Evolutionary conservation across 108 stramenopile genomes (phyloP).

Genomic region (Cyclostephanos invisitatus): DNA sequence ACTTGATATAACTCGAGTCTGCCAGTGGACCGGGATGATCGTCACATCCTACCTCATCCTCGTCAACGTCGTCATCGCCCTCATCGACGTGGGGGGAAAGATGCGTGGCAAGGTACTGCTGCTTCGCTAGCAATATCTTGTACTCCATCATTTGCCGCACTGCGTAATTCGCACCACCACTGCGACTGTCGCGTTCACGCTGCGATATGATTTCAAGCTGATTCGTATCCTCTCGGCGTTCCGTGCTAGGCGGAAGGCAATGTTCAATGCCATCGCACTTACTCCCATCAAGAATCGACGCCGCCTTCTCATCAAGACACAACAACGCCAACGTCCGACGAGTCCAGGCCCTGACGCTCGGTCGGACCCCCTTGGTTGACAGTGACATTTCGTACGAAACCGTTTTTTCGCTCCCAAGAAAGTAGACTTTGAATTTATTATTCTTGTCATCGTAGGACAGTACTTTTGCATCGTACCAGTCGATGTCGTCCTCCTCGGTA

Average conservation of each 20-base stretch:
- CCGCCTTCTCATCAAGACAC: slow-evolving; percentile 12
- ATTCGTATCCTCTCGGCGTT: slow-evolving; percentile 46
- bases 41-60: slow-evolving; percentile 11
- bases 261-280: slow-evolving; percentile 12
- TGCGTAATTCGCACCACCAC: not conserved
- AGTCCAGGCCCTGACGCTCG: slow-evolving; percentile 74
- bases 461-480: slow-evolving; percentile 84
- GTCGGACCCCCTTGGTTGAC: slow-evolving; percentile 58
- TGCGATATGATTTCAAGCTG: slow-evolving; percentile 31
- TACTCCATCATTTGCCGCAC: slow-evolving; percentile 19
- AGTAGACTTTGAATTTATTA: slow-evolving; percentile 43
- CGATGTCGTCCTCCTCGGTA: slow-evolving; percentile 52
- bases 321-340: slow-evolving; percentile 62
- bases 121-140: slow-evolving; percentile 38
- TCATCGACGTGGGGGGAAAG: slow-evolving; percentile 55
- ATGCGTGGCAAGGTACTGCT: slow-evolving; percentile 61
- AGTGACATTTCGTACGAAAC: slow-evolving; percentile 68
- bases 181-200: not conserved
- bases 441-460: slow-evolving; percentile 28
- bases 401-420: slow-evolving; percentile 66
- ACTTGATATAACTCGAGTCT: slow-evolving; percentile 23
- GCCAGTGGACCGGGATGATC: slow-evolving; percentile 38
- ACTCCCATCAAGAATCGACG: not conserved
- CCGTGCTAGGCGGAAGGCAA: slow-evolving; percentile 54
- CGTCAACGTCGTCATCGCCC: slow-evolving; percentile 31